Evolutionary conservation across 495 filamentous ascomycete genomes (phyloP).

Genomic region (Penicillium robsamsonii): DNA sequence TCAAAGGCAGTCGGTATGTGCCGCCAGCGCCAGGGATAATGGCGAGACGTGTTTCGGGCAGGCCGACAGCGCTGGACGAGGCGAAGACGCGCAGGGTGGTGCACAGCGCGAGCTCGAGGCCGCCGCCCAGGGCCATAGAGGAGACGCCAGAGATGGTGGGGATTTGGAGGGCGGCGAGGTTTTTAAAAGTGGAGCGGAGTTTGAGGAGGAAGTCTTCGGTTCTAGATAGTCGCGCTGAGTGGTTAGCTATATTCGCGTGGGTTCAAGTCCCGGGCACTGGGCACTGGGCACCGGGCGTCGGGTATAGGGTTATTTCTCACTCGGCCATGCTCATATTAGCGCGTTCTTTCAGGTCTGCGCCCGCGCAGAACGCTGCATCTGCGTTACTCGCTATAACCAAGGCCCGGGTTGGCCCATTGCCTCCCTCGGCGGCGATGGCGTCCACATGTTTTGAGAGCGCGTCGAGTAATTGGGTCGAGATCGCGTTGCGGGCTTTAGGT

Average conservation of each 20-base stretch:
- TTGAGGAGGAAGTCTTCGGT: slow-evolving; percentile 70
- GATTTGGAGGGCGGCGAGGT: slow-evolving; percentile 68
- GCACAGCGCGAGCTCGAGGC: slow-evolving; percentile 83
- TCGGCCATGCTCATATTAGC: slow-evolving; percentile 68
- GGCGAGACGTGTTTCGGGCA: slow-evolving; percentile 87
- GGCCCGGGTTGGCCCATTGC: slow-evolving; percentile 64
- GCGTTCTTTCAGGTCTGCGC: slow-evolving; percentile 91
- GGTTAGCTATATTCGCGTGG: not conserved
- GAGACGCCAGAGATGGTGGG: slow-evolving; percentile 86
- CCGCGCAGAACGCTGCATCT: slow-evolving; percentile 85
- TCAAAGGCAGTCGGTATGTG: slow-evolving; percentile 73
- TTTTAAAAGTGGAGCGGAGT: slow-evolving; percentile 69
- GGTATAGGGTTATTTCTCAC: slow-evolving; percentile 31
- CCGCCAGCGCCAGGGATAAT: slow-evolving; percentile 96
- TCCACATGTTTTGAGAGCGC: slow-evolving; percentile 68
- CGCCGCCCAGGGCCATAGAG: slow-evolving; percentile 82
- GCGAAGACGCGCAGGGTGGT: slow-evolving; percentile 83
- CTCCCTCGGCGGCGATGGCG: slow-evolving; percentile 64
- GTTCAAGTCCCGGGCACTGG: not conserved
- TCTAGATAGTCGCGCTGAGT: slow-evolving; percentile 38
- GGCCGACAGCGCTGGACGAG: slow-evolving; percentile 67
- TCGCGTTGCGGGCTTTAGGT: slow-evolving; percentile 81
- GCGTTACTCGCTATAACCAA: slow-evolving; percentile 75
- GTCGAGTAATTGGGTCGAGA: slow-evolving; percentile 72
- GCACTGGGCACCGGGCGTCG: not conserved